Evolutionary conservation across 345 rosid species (phyloP), one percentile per base, ranked within the genome.

Genomic region (Brassica carinata): DNA sequence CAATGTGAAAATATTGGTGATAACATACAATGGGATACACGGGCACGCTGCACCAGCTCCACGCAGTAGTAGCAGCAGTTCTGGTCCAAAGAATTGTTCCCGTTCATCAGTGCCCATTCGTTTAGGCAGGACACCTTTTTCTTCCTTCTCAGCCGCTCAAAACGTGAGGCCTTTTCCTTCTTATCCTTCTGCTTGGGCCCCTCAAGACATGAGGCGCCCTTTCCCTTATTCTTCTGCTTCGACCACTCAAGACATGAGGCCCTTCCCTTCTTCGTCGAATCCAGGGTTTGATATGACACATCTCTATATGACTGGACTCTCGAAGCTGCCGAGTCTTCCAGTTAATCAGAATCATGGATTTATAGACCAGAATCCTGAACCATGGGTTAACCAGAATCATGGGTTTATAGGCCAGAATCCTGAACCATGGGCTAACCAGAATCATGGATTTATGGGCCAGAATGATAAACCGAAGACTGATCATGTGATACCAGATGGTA

Each of bases 11-110:
- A 4, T 58, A 4, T 5, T 76, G 36, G 63, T 81, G 48, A 48
- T 55, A 0, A 31, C 84, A 23, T 81, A 81, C 29, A 69, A 76
- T 53, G 84, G 84, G 34, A 43, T 3, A 40, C 84, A 81, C 62
- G 43, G 23, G 10, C 84, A 76, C 18, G 2, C 34, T 71, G 0
- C 51, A 43, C 84, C 83, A 64, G 5, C 15, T 70, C 0, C 64
- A 38, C 80, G 45, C 8, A 13, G 4, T 7, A 58, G 18, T 7
- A 58, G 18, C 40, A 15, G 7, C 40, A 15, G 7, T 27, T 6
- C 72, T 15, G 36, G 58, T 81, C 1, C 57, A 62, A 81, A n/a
- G 8, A 45, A 1, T n/a, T 77, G 43, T 67, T 40, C 55, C 6
- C 43, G 63, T 64, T 7, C 55, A 53, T 17, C 70, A 73, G 18